Base-by-base conservation (phyloP, 495 filamentous ascomycete genomes). In the Coniosporium apollinis region DNA sequence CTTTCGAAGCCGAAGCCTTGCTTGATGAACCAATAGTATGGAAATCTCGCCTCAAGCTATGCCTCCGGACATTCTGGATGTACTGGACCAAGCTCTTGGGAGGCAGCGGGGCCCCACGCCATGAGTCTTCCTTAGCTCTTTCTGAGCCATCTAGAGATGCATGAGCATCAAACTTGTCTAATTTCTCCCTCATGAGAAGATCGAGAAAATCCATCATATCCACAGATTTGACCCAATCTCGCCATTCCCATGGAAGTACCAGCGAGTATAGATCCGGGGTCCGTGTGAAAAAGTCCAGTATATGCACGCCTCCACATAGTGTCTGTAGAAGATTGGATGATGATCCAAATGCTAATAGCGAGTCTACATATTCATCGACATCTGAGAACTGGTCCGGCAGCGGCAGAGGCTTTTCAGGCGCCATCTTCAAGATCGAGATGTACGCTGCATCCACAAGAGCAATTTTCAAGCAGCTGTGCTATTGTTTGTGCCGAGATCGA, bases 251-350 rank as follows among this genome's bases (percentile, higher is more conserved):
- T 1, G 84, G 83, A 9, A 97, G 57, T 1, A 82, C 62, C 3
- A 63, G 57, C 26, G 72, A 66, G 51, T 93, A 94, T 0, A 94
- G 61, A 51, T 76, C 70, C 13, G 80, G 79, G 14, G 83, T 72
- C 32, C 70, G 69, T n/a, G 84, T 94, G 57, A 94, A 78, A 58
- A 97, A 96, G 48, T 96, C 89, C 32, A 94, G 65, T 83, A 97
- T 83, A 52, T 97, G 89, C 2, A 96, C 78, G 22, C 86, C 85
- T 34, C 89, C 91, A 51, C 84, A 92, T 33, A 96, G 65, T 28
- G 75, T 79, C 45, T 79, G 79, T 48, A 94, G 84, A n/a, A 85
- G 66, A 21, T 72, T 66, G 15, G 76, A 77, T 15, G 73, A 73
- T 5, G 73, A 76, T 9, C 71, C 67, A 51, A 96, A 93, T 32